Base-by-base conservation (phyloP, 2,329 filamentous ascomycete genomes). In the Stagonosporopsis tanaceti region DNA sequence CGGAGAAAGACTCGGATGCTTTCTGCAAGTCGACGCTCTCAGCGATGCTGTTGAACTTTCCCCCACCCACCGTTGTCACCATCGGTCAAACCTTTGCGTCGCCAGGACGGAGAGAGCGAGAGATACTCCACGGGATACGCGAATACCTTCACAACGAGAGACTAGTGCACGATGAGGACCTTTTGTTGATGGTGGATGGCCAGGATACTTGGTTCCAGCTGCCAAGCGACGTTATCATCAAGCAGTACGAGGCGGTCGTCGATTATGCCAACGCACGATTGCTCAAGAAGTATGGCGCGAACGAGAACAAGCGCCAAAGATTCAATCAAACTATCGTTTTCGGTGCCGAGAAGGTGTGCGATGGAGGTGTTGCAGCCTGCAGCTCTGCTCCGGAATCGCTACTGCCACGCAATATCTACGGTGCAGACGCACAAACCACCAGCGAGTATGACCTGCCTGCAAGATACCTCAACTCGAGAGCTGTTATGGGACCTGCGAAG, bases 161-260 rank as follows among this genome's bases (percentile, higher is more conserved):
- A 34, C 69, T 79, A n/a, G 78, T 84, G 17, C 76, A 79, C 24
- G 80, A 87, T 54, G 78, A 85, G 20, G 88, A 91, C 68, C 73
- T 91, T 27, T 81, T 89, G 7, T 74, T 90, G 55, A 79, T 90
- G 44, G 80, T 87, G 6, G 87, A 90, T 68, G 86, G 84, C 1
- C 82, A 85, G 69, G 86, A 90, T 57, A 80, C 86, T 1, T 86
- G 87, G 76, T 85, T 89, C 57, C 88, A 91, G 70, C 77, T 90
- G 2, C 86, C 87, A 0, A 82, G 85, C 2, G 83, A 88, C 39
- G 79, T 89, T 20, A 76, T 90, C 62, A 81, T 91, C 25, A 77
- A 83, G 61, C 82, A 88, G 40, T 91, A 89, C 71, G 84, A 87
- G 61, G 76, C 79, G 14, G 75, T 86, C 15, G 70, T 84, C 17